Evolutionary conservation across 352 stramenopile genomes (phyloP).

Genomic region (Phytophthora syringae): DNA sequence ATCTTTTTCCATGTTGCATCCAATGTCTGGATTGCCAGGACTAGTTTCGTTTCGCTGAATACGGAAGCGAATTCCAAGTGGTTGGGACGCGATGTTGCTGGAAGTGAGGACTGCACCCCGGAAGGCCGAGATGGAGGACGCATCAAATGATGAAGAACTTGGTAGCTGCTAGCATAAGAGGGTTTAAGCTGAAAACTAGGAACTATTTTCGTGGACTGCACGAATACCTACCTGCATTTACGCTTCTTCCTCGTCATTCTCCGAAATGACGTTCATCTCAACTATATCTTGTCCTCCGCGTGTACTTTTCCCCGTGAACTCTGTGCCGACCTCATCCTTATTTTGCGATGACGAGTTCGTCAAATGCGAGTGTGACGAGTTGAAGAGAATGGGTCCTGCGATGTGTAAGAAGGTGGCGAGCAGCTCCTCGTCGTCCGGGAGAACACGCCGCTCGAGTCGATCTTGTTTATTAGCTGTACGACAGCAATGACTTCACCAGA

Average conservation of each 20-base stretch:
- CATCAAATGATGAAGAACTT: constrained; percentile 8
- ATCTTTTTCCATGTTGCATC: constrained; percentile 34
- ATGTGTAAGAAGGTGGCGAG: constrained; percentile 90
- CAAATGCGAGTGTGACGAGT: constrained; percentile 81
- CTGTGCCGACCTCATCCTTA: constrained; percentile 57
- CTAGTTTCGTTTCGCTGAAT: constrained; percentile 40
- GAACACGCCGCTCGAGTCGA: constrained; percentile 76
- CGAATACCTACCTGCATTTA: constrained; percentile 17
- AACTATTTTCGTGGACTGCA: constrained; percentile 37
- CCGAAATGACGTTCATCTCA: constrained; percentile 85
- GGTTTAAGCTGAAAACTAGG: not conserved
- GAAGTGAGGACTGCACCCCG: not conserved
- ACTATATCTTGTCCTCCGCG: constrained; percentile 51
- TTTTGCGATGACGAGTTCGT: constrained; percentile 48
- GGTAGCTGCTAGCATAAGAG: not conserved
- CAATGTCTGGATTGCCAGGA: constrained; percentile 51
- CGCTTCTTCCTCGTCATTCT: constrained; percentile 78
- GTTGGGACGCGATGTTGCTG: not conserved
- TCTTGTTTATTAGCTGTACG: constrained; percentile 91
- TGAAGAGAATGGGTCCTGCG: constrained; percentile 87
- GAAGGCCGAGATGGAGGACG: constrained; percentile 5
- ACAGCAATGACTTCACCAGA: constrained; percentile 84
- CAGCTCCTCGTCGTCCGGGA: constrained; percentile 88
- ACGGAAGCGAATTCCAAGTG: not conserved
- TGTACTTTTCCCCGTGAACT: constrained; percentile 65